Conservation (phyloP, 352 stramenopile species). For the Aphanomyces euteiches region DNA sequence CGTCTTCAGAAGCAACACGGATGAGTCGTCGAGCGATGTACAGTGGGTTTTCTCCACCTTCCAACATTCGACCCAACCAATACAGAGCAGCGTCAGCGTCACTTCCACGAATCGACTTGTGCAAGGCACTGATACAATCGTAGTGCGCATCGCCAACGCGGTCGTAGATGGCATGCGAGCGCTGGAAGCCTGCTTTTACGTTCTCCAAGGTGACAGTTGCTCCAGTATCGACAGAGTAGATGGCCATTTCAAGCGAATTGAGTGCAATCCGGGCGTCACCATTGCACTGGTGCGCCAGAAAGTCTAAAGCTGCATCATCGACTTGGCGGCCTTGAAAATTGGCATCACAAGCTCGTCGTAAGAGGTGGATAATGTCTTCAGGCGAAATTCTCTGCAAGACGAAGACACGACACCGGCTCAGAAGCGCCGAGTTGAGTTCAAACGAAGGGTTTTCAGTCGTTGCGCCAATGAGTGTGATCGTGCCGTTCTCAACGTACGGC, state of each 20-base stretch:
- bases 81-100: slow-evolving; percentile 79
- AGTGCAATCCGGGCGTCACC: slow-evolving; percentile 76
- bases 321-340: slow-evolving; percentile 32
- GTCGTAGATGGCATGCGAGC: slow-evolving; percentile 78
- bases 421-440: slow-evolving; percentile 79
- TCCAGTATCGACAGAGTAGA: slow-evolving; percentile 42
- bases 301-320: slow-evolving; percentile 55
- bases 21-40: slow-evolving; percentile 78
- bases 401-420: slow-evolving; percentile 78
- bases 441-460: slow-evolving; percentile 89
- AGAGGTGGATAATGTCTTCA: slow-evolving; percentile 60
- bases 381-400: slow-evolving; percentile 64
- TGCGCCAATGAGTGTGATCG: slow-evolving; percentile 83
- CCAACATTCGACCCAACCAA: slow-evolving; percentile 82
- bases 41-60: slow-evolving; percentile 80
- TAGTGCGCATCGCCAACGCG: slow-evolving; percentile 85
- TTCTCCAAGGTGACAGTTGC: slow-evolving; percentile 50
- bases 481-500: slow-evolving; percentile 75
- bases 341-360: slow-evolving; percentile 37
- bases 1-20: slow-evolving; percentile 79
- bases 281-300: slow-evolving; percentile 66
- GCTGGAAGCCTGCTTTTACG: slow-evolving; percentile 66
- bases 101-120: slow-evolving; percentile 82
- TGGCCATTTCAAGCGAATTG: slow-evolving; percentile 77
- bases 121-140: slow-evolving; percentile 76